Base-by-base conservation (phyloP, 345 rosid genomes). In the Eucalyptus erythrocorys region DNA sequence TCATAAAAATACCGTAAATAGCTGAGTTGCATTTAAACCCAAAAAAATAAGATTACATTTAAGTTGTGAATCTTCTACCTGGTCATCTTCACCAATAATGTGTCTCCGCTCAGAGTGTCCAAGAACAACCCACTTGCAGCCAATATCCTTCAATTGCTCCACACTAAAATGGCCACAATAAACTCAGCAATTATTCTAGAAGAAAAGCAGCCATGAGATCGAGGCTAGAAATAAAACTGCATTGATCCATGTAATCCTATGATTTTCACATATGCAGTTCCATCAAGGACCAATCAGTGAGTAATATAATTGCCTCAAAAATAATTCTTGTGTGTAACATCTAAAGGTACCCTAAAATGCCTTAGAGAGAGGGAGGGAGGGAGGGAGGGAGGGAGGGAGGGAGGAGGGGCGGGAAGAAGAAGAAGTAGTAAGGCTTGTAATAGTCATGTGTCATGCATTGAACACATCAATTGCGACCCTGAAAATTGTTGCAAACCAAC, bases 71-170 rank as follows among this genome's bases (percentile, higher is more conserved):
- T 76, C 53, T 87, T 87, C 91, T 88, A 98, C 99, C 96, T 95
- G 95, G 92, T 97, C 93, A 76, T 95, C 95, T 94, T 98, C 99
- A 42, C 99, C 99, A 22, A 96, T 97, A 87, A 97, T 49, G 85
- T 98, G 99, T 89, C 99, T 98, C 86, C 99, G 94, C 89, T 98
- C 99, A 30, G 99, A 98, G 92, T 98, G 99, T 86, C 99, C 99
- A 87, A 96, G 97, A 92, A 98, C 93, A 87, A 95, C 99, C 99
- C 99, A 97, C 92, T 96, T 95, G 95, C 98, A 96, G 89, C 99
- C 99, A 50, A 93, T 87, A 90, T 98, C 99, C 92, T 94, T 97
- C 90, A 98, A 86, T 91, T 98, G 99, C 90, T 98, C 99, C 91
- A 94, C 99, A 71, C 99, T 98, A 84, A 92, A 86, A 89, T 68